phyloP scores from a whole-genome alignment of 2,329 filamentous ascomycete species.

The Sordariomycetes sp. region DNA sequence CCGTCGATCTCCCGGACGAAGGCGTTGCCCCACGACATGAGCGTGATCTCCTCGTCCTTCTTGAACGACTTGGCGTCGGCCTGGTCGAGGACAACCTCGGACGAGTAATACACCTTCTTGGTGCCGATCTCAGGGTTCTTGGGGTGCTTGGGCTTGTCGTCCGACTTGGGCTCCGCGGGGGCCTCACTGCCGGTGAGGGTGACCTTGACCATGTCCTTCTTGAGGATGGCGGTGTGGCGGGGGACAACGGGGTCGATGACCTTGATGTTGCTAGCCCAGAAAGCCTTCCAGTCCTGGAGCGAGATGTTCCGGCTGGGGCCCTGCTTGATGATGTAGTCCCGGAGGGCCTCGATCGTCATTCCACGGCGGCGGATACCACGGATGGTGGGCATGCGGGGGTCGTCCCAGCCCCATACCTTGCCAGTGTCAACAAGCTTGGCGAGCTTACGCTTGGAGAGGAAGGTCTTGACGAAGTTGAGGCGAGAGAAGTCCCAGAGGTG shows the following conservation, averaged over 20 bases:
- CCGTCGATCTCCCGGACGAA: conserved; percentile 30
- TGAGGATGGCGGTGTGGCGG: conserved; percentile 59
- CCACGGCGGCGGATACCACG: conserved; percentile 67
- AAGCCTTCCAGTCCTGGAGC: conserved; percentile 68
- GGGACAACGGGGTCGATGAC: conserved; percentile 67
- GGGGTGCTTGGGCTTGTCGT: conserved; percentile 74
- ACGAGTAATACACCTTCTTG: conserved; percentile 74
- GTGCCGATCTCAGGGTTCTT: conserved; percentile 78
- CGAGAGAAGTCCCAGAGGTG: conserved; percentile 78
- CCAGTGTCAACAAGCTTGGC: conserved; percentile 69
- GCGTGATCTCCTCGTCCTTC: conserved; percentile 78
- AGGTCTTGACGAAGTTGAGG: conserved; percentile 73
- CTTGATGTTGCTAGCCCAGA: conserved; percentile 68
- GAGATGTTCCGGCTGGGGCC: conserved; percentile 75
- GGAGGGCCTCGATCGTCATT: conserved; percentile 65
- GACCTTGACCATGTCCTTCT: conserved; percentile 59
- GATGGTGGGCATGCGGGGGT: conserved; percentile 76
- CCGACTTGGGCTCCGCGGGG: conserved; percentile 45
- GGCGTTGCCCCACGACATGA: conserved; percentile 93
- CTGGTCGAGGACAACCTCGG: conserved; percentile 70
- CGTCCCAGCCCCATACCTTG: conserved; percentile 73
- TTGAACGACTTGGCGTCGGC: conserved; percentile 72
- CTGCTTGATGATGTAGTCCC: conserved; percentile 76
- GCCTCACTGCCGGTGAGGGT: conserved; percentile 56
- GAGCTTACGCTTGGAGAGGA: conserved; percentile 77